Evolutionary conservation across 345 rosid genomes (phyloP).

Genomic region (Eucalyptus pumila): DNA sequence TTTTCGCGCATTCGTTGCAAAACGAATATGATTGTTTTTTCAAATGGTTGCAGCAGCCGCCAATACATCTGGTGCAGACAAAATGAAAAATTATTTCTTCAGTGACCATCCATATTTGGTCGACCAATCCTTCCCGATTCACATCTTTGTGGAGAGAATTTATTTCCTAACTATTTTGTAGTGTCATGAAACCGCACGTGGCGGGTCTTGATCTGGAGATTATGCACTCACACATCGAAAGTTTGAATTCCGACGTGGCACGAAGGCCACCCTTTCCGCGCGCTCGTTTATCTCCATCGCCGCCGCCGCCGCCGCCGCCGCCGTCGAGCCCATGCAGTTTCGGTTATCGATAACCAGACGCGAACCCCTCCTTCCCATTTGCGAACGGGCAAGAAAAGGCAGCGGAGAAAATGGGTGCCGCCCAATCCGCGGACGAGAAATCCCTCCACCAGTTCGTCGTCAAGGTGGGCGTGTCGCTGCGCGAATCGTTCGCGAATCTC

Average conservation of each 20-base stretch:
- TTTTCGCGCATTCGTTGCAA: fast-evolving
- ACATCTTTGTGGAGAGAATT: background rate
- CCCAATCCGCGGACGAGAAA: constrained; percentile 43
- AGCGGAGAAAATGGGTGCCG: background rate
- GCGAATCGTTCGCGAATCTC: background rate
- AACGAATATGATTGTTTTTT: too few species aligned
- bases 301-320: background rate
- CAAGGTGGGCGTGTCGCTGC: constrained; percentile 18
- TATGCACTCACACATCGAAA: background rate
- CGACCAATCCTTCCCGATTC: background rate
- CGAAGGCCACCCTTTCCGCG: background rate
- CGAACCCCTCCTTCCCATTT: background rate
- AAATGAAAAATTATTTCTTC: too few species aligned
- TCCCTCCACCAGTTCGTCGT: constrained; percentile 66
- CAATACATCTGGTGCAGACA: fast-evolving
- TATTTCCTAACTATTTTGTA: background rate
- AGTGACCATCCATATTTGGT: background rate
- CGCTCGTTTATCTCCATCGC: background rate
- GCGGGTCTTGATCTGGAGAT: background rate
- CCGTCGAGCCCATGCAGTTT: background rate
- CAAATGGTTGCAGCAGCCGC: fast-evolving
- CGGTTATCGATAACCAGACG: background rate
- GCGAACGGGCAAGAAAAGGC: background rate
- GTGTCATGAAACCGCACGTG: background rate
- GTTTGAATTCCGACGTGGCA: background rate